Evolutionary conservation across 345 rosid genomes (phyloP), one percentile per base, ranked within the genome.

Genomic region (Salix koriyanagi): DNA sequence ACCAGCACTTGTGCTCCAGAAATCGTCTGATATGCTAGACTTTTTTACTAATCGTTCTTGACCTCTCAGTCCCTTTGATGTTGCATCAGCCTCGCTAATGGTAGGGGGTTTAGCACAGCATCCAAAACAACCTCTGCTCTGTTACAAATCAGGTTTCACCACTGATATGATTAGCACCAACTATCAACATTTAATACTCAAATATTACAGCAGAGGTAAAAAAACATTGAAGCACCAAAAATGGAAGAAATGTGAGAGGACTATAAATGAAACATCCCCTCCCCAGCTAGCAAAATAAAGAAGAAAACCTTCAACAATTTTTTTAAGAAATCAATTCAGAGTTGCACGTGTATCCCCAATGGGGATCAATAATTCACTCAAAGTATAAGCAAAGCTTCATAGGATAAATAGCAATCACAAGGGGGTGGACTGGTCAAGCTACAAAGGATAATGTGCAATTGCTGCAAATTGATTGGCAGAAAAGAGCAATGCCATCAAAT

Each of bases 111-210:
- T 89, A 73, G 68, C 75, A 81, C 82, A 88, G 90, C 97, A 85
- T 86, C 93, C 95, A 83, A 92, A 88, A 88, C 97, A 94, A 89
- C 94, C 92, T 88, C 97, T 89, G 92, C 89, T 87, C 98, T 94
- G 97, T 92, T 89, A 80, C 89, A 90, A 89, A 90, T 81, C 79
- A 88, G 84, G 82, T 74, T 75, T 69, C 34, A 75, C 78, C 86
- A 71, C 69, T 44, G 76, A 79, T 69, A 76, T 75, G 86, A 86
- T 84, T 82, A 88, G 83, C 61, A 81, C 78, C 81, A 65, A 36
- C 56, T 10, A 65, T 70, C 72, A 79, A 79, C 9, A 21, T 23
- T 58, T 10, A 28, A 58, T 23, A 25, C 26, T 56, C 61, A 39
- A 7, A 19, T 10, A 25, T 54, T 26, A 28, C 42, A 66, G 32